phyloP scores from a whole-genome alignment of 148 eudicot genomes.

The Rheum nobile region DNA sequence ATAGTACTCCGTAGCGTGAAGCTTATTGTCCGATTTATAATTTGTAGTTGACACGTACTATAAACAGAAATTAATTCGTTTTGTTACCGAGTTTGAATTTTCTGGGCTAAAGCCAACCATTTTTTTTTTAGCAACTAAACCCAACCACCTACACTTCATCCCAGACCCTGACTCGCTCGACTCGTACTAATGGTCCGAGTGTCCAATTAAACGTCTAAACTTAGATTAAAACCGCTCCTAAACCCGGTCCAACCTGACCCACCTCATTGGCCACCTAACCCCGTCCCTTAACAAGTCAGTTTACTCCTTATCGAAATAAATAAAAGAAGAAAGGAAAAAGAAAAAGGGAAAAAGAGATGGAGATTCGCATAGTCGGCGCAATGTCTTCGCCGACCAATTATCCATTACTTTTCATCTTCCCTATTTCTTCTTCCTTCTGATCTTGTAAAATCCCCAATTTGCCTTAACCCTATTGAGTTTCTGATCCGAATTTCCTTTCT shows the following conservation, averaged over 20 bases:
- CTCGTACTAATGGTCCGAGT: too few species aligned
- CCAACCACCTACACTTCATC: too few species aligned
- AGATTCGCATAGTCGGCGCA: slow-evolving; percentile 36
- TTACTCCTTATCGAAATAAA: not conserved
- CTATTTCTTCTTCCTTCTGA: slow-evolving; percentile 5
- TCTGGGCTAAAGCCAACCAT: too few species aligned
- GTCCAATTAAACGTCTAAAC: too few species aligned
- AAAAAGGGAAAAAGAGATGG: not conserved
- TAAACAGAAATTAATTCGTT: too few species aligned
- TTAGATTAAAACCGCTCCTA: not conserved
- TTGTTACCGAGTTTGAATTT: too few species aligned
- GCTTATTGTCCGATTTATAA: too few species aligned
- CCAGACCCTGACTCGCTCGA: too few species aligned
- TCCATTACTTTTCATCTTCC: slow-evolving; percentile 17
- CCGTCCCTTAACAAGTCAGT: not conserved
- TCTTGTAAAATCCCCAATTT: slow-evolving; percentile 1
- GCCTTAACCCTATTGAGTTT: not conserved
- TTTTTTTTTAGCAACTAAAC: too few species aligned
- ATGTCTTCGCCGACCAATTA: slow-evolving; percentile 51
- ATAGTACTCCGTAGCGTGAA: too few species aligned
- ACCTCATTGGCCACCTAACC: too few species aligned
- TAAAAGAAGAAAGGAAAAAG: slow-evolving; percentile 1
- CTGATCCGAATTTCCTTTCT: not conserved
- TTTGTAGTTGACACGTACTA: too few species aligned
- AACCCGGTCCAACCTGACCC: not conserved